Evolutionary conservation across 768 basidiomycete species (phyloP).

Genomic region (Suillus paluster): DNA sequence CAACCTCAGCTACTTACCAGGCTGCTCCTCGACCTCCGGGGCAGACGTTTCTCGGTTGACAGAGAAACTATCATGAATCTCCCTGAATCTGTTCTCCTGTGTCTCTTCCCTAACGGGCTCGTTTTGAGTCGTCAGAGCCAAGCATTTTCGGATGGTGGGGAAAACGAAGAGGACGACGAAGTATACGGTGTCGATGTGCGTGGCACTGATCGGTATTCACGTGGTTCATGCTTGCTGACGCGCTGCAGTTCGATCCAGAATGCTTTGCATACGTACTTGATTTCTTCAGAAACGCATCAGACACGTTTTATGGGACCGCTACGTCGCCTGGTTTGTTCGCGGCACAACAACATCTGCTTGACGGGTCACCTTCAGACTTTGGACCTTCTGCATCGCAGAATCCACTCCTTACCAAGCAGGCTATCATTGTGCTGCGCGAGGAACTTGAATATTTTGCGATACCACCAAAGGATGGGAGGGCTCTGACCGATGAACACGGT

Average conservation of each 20-base stretch:
- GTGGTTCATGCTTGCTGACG: conserved; percentile 9
- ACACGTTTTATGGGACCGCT: conserved; percentile 89
- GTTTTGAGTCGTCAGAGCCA: conserved; percentile 88
- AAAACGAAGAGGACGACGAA: conserved; percentile 83
- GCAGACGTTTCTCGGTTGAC: conserved; percentile 91
- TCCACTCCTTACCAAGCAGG: conserved; percentile 92
- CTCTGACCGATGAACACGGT: conserved; percentile 76
- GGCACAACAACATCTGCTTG: conserved; percentile 80
- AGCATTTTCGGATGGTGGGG: conserved; percentile 73
- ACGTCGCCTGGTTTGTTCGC: conserved; percentile 71
- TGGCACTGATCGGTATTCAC: conserved; percentile 28
- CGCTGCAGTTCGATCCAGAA: conserved; percentile 88
- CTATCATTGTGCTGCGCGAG: conserved; percentile 97
- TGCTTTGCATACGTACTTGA: conserved; percentile 93
- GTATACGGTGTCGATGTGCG: conserved; percentile 96
- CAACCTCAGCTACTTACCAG: conserved; percentile 89
- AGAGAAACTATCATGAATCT: conserved; percentile 98
- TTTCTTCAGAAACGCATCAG: conserved; percentile 89
- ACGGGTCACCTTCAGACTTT: conserved; percentile 62
- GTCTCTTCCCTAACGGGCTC: conserved; percentile 96
- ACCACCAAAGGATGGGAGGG: conserved; percentile 68
- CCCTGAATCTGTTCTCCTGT: conserved; percentile 94
- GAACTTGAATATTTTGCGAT: conserved; percentile 99
- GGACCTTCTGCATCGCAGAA: conserved; percentile 76
- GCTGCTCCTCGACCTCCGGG: conserved; percentile 90